These are phyloP conservation scores for Arthrinium puccinioides DNA, from an alignment of 2,329 filamentous ascomycete species.

Conservation along the genomic window DNA sequence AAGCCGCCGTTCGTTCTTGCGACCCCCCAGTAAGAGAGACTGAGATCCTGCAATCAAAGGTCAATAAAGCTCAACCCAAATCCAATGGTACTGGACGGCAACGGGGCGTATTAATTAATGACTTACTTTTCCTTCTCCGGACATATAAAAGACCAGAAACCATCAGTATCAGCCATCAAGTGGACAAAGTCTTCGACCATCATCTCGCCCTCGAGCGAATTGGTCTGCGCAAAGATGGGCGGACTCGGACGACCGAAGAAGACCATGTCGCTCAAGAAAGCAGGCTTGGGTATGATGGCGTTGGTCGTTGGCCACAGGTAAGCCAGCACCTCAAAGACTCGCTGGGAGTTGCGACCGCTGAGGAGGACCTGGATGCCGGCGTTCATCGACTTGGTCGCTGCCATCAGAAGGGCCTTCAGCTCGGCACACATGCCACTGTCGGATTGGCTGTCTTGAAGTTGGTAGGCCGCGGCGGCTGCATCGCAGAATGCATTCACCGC, in stretches of 20 bases:
- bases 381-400: background rate
- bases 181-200: constrained; percentile 3
- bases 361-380: background rate
- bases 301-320: constrained; percentile 3
- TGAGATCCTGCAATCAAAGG: background rate
- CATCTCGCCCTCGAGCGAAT: background rate
- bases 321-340: constrained; percentile 2
- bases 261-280: constrained; percentile 1
- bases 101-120: too few relatives aligned
- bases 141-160: constrained; percentile 4
- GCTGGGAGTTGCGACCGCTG: constrained; percentile 1
- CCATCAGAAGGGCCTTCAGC: background rate
- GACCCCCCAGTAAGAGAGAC: constrained; percentile 3
- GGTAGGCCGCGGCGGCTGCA: background rate
- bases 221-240: constrained; percentile 3
- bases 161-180: constrained; percentile 1
- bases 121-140: constrained; percentile 5
- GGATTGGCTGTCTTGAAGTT: background rate
- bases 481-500: constrained; percentile 5
- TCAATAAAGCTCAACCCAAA: too few relatives aligned
- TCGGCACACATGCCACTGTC: background rate
- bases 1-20: constrained; percentile 2
- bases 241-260: constrained; percentile 3
- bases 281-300: constrained; percentile 1
- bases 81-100: background rate